phyloP scores from a whole-genome alignment of 1,284 basidiomycete genomes.

The Somion occarium region DNA sequence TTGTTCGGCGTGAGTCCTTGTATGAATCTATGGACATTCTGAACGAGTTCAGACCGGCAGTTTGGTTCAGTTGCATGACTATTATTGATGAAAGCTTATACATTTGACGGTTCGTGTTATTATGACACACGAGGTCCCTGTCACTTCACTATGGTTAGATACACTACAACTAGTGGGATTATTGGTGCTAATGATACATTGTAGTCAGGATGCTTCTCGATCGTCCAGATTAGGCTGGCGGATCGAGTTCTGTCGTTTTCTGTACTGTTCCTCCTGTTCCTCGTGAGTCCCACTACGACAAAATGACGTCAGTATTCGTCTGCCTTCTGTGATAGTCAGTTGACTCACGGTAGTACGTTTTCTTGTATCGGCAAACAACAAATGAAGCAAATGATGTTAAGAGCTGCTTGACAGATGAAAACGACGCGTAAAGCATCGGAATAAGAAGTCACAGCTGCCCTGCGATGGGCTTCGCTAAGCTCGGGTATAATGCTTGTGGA shows the following conservation, averaged over 20 bases:
- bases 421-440: slow-evolving; percentile 79
- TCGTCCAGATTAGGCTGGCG: not conserved
- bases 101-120: no score
- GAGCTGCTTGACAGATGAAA: slow-evolving; percentile 73
- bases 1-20: no score
- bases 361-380: slow-evolving; percentile 74
- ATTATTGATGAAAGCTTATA: no score
- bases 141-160: slow-evolving; percentile 1
- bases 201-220: not conserved
- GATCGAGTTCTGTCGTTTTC: slow-evolving; percentile 28
- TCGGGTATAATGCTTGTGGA: slow-evolving; percentile 75
- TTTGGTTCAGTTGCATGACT: no score
- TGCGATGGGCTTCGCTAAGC: slow-evolving; percentile 55
- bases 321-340: no score
- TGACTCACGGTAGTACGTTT: slow-evolving; percentile 64
- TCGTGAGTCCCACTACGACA: slow-evolving; percentile 50
- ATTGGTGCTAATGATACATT: not conserved
- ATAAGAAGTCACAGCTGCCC: slow-evolving; percentile 81
- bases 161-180: not conserved
- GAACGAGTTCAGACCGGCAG: no score
- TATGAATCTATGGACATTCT: no score
- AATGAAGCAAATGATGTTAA: slow-evolving; percentile 60
- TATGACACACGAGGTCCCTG: no score
- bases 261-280: slow-evolving; percentile 54
- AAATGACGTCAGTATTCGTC: no score